These are phyloP conservation scores for Pichia sp. DNA, from an alignment of 1,139 yeast species.

Conservation along the genomic window DNA sequence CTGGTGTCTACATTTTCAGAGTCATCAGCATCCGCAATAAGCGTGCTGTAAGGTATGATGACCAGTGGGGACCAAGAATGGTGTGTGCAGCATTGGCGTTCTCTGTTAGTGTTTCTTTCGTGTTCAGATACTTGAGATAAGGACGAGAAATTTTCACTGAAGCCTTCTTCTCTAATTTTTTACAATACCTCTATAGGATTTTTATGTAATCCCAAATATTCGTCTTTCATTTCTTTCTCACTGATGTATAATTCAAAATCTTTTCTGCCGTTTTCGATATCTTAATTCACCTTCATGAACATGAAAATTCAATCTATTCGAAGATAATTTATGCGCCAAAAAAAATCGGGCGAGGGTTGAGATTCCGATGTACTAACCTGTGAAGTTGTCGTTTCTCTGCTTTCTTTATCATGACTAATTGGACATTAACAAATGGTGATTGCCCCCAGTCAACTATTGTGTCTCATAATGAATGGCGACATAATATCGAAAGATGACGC, in stretches of 20 bases:
- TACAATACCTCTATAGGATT: background rate
- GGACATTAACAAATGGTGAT: too few relatives aligned
- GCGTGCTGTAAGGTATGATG: slow-evolving; percentile 81
- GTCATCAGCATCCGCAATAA: slow-evolving; percentile 78
- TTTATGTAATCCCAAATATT: background rate
- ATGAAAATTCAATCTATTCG: background rate
- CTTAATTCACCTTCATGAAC: background rate
- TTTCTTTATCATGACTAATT: too few relatives aligned
- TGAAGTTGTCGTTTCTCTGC: too few relatives aligned
- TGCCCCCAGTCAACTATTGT: background rate
- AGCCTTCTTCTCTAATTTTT: background rate
- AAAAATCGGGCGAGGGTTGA: background rate
- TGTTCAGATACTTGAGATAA: slow-evolving; percentile 41
- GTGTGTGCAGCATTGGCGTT: slow-evolving; percentile 71
- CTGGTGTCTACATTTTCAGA: slow-evolving; percentile 74
- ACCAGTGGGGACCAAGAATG: slow-evolving; percentile 79
- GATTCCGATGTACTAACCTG: too few relatives aligned
- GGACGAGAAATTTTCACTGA: background rate
- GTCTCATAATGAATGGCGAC: background rate
- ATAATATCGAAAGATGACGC: background rate
- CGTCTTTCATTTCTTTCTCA: background rate
- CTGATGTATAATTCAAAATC: background rate
- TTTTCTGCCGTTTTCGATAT: background rate
- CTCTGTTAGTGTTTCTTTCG: slow-evolving; percentile 69
- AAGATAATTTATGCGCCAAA: background rate